Percentiles rank a stretch among this genome's conserved stretches.
phyloP scores from a whole-genome alignment of 257 asterid species.

The Rauvolfia tetraphylla region DNA sequence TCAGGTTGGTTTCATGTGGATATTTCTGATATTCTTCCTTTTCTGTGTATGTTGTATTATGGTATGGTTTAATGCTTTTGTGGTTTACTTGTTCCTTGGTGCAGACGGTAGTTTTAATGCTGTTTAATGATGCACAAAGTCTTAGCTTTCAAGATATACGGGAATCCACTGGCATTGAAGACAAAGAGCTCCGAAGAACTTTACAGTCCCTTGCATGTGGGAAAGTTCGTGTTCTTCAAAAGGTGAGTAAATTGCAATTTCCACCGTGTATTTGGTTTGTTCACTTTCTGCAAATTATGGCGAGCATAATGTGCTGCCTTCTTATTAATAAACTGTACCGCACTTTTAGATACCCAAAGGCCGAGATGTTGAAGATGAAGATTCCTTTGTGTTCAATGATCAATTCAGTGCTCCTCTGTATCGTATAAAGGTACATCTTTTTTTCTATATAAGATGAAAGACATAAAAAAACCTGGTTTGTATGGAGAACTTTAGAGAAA shows the following conservation, averaged over 20 bases:
- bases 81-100: conserved; percentile 18
- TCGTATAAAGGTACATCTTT: conserved; percentile 61
- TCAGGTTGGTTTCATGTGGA: conserved; percentile 59
- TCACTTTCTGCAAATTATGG: background rate
- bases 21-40: background rate
- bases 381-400: conserved; percentile 68
- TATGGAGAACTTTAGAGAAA: too few species aligned
- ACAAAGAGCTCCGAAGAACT: conserved; percentile 85
- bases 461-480: background rate
- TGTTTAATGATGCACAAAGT: conserved; percentile 79
- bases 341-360: conserved; percentile 42
- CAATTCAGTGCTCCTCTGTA: conserved; percentile 78
- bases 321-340: conserved; percentile 4
- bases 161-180: conserved; percentile 89
- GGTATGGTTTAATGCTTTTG: conserved; percentile 1
- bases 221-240: conserved; percentile 88
- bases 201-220: conserved; percentile 98
- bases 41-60: conserved; percentile 3
- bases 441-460: background rate
- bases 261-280: background rate
- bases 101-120: conserved; percentile 92
- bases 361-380: conserved; percentile 56
- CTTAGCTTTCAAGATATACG: conserved; percentile 89
- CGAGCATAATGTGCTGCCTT: background rate
- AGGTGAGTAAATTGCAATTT: conserved; percentile 41